phyloP scores from a whole-genome alignment of 257 asterid species.

The Capsicum baccatum region DNA sequence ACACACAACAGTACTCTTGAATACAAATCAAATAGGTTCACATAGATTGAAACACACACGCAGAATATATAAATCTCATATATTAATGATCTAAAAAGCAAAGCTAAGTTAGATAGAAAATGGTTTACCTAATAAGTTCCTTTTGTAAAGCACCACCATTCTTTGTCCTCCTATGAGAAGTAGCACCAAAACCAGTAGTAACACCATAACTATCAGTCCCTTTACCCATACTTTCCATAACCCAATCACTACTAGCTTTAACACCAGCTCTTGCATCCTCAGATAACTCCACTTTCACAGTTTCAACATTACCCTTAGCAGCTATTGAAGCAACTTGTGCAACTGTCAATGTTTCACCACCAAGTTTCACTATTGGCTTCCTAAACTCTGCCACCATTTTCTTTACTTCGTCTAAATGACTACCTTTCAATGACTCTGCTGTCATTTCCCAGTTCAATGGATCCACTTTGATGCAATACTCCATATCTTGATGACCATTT shows the following conservation, averaged over 20 bases:
- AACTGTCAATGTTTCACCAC: constrained; percentile 74
- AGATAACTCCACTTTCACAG: constrained; percentile 74
- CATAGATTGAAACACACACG: background rate
- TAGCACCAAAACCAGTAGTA: constrained; percentile 92
- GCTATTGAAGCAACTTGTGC: constrained; percentile 92
- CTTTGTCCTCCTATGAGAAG: constrained; percentile 85
- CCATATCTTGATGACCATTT: constrained; percentile 43
- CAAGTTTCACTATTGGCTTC: constrained; percentile 76
- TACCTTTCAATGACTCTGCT: constrained; percentile 75
- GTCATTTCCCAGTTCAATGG: constrained; percentile 90
- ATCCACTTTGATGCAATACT: constrained; percentile 55
- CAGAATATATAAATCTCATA: background rate
- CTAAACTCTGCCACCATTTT: constrained; percentile 84
- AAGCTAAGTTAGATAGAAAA: constrained; percentile 4
- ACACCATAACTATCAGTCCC: constrained; percentile 95
- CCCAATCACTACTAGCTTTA: constrained; percentile 97
- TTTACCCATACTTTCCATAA: constrained; percentile 83
- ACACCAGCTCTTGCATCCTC: constrained; percentile 82
- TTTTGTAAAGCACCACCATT: constrained; percentile 91
- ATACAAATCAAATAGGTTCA: background rate
- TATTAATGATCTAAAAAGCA: background rate
- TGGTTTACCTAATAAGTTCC: constrained; percentile 80
- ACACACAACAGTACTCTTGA: background rate
- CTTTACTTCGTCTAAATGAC: constrained; percentile 89
- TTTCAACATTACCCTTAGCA: constrained; percentile 47